Base-by-base conservation (phyloP, 805 yeast species). In the Kazachstania bromeliacearum region DNA sequence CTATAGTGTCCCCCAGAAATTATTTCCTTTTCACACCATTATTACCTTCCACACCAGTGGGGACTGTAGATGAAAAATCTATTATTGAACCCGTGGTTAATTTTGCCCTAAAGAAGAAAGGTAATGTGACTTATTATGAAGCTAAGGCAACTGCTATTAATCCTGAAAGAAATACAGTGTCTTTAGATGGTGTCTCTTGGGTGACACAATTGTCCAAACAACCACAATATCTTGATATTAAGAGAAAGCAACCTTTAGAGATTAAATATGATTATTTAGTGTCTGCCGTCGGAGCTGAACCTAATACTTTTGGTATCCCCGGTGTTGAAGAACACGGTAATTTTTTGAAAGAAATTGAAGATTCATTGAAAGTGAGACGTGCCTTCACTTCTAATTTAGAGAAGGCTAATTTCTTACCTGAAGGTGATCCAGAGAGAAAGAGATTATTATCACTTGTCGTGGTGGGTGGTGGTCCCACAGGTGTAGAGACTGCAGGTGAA, bases 381-480 rank as follows among this genome's bases (percentile, higher is more conserved):
- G 74, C 75, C 51, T 73, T 88, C 47, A 83, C 88, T 75, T 85
- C 83, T 58, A 76, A 85, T 47, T 75, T 88, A 49, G 96, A 88
- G 68, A 85, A 83, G 50, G 95, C 96, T 31, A 79, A 81, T 59
- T 67, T 82, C 47, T 73, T 87, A 52, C 89, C 89, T 46, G 76
- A 77, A 59, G 74, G 71, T 42, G 84, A 75, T 48, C 79, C 77
- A 32, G 94, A 83, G 61, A 76, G 96, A 63, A 79, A 79, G 66
- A 78, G 95, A 62, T 71, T 88, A 48, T 70, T 88, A 61, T 81
- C 83, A 40, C 72, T 85, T 43, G 89, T 88, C 37, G 95, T 88
- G 41, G 92, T 89, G 50, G 96, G 96, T 53, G 96, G 96, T 64
- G 96, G 96, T 47, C 96, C 96, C 57, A 87, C 96, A 30, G 96